These are phyloP conservation scores for Venustampulla echinocandica DNA, from an alignment of 495 filamentous ascomycete genomes.

Conservation along the genomic window DNA sequence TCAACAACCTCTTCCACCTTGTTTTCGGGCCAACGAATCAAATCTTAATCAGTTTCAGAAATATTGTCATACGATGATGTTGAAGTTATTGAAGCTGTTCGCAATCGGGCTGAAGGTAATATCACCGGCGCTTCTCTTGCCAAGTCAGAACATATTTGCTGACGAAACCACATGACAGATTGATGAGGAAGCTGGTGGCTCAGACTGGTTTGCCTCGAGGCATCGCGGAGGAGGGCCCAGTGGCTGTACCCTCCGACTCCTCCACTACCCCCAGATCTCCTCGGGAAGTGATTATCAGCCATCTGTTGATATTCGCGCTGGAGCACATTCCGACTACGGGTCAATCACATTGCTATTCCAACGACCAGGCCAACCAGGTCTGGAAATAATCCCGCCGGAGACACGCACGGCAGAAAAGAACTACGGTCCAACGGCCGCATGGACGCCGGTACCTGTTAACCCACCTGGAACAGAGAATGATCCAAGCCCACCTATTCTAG, in stretches of 20 bases:
- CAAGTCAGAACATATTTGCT: neutral
- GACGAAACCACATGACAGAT: conserved; percentile 23
- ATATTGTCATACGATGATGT: conserved; percentile 65
- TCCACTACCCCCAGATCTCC: conserved; percentile 63
- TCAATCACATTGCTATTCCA: conserved; percentile 85
- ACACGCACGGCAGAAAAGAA: neutral
- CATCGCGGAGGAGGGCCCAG: conserved; percentile 52
- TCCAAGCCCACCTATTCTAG: conserved; percentile 65
- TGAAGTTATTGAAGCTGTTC: conserved; percentile 62
- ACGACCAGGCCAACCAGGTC: conserved; percentile 68
- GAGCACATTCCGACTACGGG: conserved; percentile 84
- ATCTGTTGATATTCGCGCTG: conserved; percentile 56
- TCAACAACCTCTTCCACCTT: conserved; percentile 68
- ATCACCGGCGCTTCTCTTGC: conserved; percentile 27
- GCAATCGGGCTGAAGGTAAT: conserved; percentile 55
- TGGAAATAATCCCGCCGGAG: conserved; percentile 67
- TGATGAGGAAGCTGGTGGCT: conserved; percentile 33
- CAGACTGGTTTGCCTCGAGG: conserved; percentile 64
- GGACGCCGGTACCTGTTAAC: conserved; percentile 55
- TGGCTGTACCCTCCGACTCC: conserved; percentile 70
- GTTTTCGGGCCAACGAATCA: conserved; percentile 49
- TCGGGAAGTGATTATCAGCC: conserved; percentile 34
- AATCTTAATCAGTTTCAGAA: conserved; percentile 56
- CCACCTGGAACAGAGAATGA: conserved; percentile 44
- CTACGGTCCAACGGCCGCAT: conserved; percentile 23